phyloP scores from a whole-genome alignment of 352 stramenopile species.

The Phytophthora pseudosyringae region DNA sequence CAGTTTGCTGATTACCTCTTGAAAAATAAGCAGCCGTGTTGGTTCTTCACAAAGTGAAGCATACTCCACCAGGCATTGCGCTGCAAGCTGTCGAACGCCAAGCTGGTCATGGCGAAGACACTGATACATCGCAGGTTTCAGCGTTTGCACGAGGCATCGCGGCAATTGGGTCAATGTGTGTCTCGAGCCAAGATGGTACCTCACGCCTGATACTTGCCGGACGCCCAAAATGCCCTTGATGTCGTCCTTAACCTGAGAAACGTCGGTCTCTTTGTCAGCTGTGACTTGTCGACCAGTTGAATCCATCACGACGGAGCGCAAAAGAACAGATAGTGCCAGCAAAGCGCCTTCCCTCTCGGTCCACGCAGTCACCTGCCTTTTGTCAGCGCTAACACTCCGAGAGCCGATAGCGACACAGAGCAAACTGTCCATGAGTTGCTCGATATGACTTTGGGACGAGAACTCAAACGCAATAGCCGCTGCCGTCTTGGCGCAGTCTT shows the following conservation, averaged over 20 bases:
- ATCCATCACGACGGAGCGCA: constrained; percentile 41
- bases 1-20: constrained; percentile 80
- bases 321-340: constrained; percentile 41
- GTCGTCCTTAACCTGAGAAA: constrained; percentile 36
- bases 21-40: constrained; percentile 61
- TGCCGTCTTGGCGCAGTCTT: constrained; percentile 43
- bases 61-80: constrained; percentile 54
- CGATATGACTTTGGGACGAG: constrained; percentile 37
- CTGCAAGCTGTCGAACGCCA: constrained; percentile 58
- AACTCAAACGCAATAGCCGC: constrained; percentile 36
- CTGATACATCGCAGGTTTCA: constrained; percentile 65
- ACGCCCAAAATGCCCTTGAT: constrained; percentile 33
- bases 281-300: neutral
- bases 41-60: constrained; percentile 58
- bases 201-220: neutral
- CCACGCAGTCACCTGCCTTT: constrained; percentile 40
- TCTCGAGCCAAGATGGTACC: constrained; percentile 40
- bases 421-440: constrained; percentile 51
- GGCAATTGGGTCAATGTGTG: constrained; percentile 33
- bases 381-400: constrained; percentile 30
- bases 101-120: constrained; percentile 65
- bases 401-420: constrained; percentile 43
- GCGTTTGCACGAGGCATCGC: constrained; percentile 34
- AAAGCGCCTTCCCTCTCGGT: constrained; percentile 59
- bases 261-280: constrained; percentile 16